Conservation (phyloP, 2,329 filamentous ascomycete species). For the Sarocladiaceae sp. region DNA sequence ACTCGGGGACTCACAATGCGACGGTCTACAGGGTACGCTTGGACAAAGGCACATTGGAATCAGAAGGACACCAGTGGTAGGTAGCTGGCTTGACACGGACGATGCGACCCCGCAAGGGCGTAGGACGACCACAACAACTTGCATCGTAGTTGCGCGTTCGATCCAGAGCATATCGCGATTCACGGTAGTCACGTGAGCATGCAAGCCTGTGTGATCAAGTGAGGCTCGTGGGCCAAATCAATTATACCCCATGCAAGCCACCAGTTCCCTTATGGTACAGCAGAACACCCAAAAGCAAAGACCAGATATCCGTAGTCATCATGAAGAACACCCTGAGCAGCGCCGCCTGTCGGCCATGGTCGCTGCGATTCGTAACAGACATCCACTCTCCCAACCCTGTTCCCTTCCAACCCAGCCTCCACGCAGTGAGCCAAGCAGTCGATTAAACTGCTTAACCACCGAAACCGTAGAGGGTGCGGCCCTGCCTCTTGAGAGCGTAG, state of each 20-base stretch:
- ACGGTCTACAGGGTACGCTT: too few species aligned
- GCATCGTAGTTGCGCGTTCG: too few species aligned
- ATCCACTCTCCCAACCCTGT: slow-evolving; percentile 14
- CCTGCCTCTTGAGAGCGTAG: slow-evolving; percentile 63
- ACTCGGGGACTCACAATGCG: too few species aligned
- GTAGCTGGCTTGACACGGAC: too few species aligned
- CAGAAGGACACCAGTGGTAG: too few species aligned
- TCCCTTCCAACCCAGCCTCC: neutral
- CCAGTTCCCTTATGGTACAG: slow-evolving; percentile 36
- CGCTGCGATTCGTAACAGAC: slow-evolving; percentile 27
- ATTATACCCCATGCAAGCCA: slow-evolving; percentile 31
- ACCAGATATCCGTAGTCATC: slow-evolving; percentile 34
- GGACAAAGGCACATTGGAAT: too few species aligned
- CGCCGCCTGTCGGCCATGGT: slow-evolving; percentile 10
- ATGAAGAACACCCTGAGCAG: slow-evolving; percentile 29
- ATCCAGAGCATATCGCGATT: too few species aligned
- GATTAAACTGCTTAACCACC: slow-evolving; percentile 58
- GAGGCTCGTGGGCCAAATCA: slow-evolving; percentile 19
- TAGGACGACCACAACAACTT: too few species aligned
- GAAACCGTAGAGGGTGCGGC: slow-evolving; percentile 80
- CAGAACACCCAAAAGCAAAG: slow-evolving; percentile 36
- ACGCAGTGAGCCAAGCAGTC: neutral
- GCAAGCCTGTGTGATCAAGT: slow-evolving; percentile 13
- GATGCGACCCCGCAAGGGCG: too few species aligned
- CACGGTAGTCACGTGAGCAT: neutral